Base-by-base conservation (phyloP, 352 stramenopile genomes). In the Pilasporangium apinafurcum region DNA sequence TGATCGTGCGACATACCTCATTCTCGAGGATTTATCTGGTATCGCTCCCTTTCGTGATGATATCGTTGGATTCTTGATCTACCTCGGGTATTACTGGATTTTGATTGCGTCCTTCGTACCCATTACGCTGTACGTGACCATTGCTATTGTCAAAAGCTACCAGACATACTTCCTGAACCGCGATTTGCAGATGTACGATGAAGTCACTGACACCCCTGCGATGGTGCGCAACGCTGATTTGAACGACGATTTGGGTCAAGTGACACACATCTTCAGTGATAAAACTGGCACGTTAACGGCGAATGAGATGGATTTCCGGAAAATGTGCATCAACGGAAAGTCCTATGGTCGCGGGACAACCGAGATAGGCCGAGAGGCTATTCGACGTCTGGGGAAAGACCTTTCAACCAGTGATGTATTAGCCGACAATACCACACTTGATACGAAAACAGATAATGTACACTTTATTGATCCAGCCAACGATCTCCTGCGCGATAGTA, bases 251-350 rank as follows among this genome's bases (percentile, higher is more conserved):
- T 52, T 95, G 8, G 83, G 83, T 6, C 83, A 95, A 37, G 71
- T 95, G n/a, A 90, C 80, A 8, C 79, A 91, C 60, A 88, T 93
- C 39, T 95, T 95, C 53, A 88, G 76, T 34, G 81, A 93, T 56
- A 95, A 95, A 39, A 93, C 81, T 0, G 79, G 81, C 20, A 93
- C 83, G 8, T 50, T 93, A 12, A 95, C 83, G 16, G 78, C 78
- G 3, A 95, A 93, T 56, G 78, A 89, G 47, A 93, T 95, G 83
- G 78, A 92, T 38, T 93, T 92, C 39, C 76, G 83, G 37, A 93
- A 93, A 48, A 88, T 95, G 74, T 86, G 72, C 34, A 69, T 95
- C 33, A 69, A 91, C 37, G 83, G 81, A 16, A 58, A 86, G 3
- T 87, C 76, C 1, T 95, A 93, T 37, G 83, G 81, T 8, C 74